Evolutionary conservation across 169 alveolate species (phyloP), one percentile per base, ranked within the genome.

Genomic region (Eimeria nieschulzi): DNA sequence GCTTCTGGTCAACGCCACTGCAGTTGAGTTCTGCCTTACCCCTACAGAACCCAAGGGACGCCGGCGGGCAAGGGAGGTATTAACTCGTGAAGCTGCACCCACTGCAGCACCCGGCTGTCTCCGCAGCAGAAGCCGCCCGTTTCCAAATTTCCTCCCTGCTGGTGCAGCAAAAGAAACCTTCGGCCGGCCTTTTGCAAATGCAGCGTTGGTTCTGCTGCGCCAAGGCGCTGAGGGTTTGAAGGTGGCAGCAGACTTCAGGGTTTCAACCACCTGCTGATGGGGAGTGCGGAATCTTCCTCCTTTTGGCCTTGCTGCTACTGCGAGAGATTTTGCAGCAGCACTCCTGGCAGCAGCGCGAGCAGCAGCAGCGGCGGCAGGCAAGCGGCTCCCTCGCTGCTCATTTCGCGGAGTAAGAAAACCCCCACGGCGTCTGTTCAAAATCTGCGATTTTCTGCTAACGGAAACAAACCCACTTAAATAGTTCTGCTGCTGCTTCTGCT

Each of bases 301-400:
- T 33, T 23, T 66, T 33, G 46, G 46, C 26, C 91, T 25, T n/a
- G 33, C 66, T 17, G 90, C 56, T 33, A 53, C 39, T n/a, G 82
- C 82, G 21, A 51, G 82, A 21, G 80, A 54, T 68, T 63, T 66
- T 2, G 91, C 51, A 25, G 91, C 91, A 7, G 91, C 91, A 17
- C 91, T 25, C 70, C 82, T 54, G 0, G 64, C 82, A 7, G 79
- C 7, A n/a, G 70, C 15, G 33, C 91, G 82, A 46, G 70, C 70
- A 61, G 78, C 90, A 15, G 90, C 75, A 13, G 90, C 59, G n/a
- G 91, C 78, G 33, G 80, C 91, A 83, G 70, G 82, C 21, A 6
- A 80, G 90, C 87, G 46, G 72, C 59, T 72, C 80, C 46, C 88
- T 17, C 72, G 82, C 39, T 17, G 66, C 64, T n/a, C 56, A 51